These are phyloP conservation scores for Penicillium oxalicum DNA, from an alignment of 2,329 filamentous ascomycete genomes.

Conservation along the genomic window DNA sequence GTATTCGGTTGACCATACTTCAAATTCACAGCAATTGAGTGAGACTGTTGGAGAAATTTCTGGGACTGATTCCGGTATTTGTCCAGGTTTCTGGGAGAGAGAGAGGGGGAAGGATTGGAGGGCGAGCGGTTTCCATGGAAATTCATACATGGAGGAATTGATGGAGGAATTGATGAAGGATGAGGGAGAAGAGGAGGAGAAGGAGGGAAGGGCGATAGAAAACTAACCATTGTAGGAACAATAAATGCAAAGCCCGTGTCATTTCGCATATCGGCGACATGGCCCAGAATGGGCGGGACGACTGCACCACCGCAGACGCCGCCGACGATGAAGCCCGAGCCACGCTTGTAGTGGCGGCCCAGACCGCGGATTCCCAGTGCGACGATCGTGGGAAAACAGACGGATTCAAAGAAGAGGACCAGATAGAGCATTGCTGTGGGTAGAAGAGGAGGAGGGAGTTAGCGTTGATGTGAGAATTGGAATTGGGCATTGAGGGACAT, in stretches of 20 bases:
- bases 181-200: constrained; percentile 29
- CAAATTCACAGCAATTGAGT: not conserved
- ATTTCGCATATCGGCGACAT: constrained; percentile 59
- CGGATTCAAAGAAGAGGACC: constrained; percentile 75
- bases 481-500: too few species aligned
- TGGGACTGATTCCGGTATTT: too few species aligned
- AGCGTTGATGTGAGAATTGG: not conserved
- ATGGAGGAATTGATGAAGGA: too few species aligned
- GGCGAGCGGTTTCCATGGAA: too few species aligned
- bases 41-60: not conserved
- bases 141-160: too few species aligned
- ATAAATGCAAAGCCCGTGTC: constrained; percentile 59
- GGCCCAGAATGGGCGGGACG: constrained; percentile 66
- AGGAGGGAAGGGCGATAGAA: too few species aligned
- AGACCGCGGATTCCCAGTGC: constrained; percentile 70
- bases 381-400: constrained; percentile 77
- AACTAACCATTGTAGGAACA: constrained; percentile 51
- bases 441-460: too few species aligned
- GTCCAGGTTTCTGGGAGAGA: too few species aligned
- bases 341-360: constrained; percentile 70
- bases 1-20: too few species aligned
- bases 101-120: too few species aligned
- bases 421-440: constrained; percentile 52
- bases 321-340: constrained; percentile 65
- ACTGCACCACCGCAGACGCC: constrained; percentile 68